These are phyloP conservation scores for Haematococcus sp. DNA, from an alignment of 139 green algal genomes.

Conservation along the genomic window DNA sequence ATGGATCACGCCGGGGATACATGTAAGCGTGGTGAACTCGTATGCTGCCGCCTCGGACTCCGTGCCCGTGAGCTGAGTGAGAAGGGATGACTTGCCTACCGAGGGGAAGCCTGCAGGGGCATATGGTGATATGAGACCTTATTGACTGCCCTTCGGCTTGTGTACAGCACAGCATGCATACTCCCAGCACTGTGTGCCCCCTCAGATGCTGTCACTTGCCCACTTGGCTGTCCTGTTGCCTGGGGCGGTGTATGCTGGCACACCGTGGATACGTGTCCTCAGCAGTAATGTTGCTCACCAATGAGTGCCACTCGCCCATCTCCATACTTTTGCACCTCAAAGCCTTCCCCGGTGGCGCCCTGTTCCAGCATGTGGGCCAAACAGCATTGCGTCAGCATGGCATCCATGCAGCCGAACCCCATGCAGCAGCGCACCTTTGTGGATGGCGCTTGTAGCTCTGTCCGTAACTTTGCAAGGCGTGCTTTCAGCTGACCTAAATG, in stretches of 20 bases:
- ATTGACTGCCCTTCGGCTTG: no score
- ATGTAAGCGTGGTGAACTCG: constrained; percentile 99
- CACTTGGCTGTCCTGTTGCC: no score
- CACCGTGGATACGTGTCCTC: no score
- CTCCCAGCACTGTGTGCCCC: no score
- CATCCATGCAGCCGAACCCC: neutral
- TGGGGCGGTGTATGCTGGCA: no score
- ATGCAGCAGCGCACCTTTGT: constrained; percentile 52
- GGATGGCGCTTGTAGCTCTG: constrained; percentile 87
- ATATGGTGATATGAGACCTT: no score
- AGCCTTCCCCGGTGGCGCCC: constrained; percentile 72
- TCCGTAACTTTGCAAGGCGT: constrained; percentile 91
- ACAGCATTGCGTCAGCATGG: neutral
- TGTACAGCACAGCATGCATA: no score
- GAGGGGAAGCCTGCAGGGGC: constrained; percentile 80
- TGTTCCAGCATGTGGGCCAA: constrained; percentile 8
- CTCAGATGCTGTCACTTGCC: no score
- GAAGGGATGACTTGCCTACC: constrained; percentile 97
- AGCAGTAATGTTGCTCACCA: constrained; percentile 60
- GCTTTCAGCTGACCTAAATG: constrained; percentile 97
- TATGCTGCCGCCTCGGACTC: constrained; percentile 89
- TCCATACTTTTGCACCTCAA: constrained; percentile 97
- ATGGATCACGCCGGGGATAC: constrained; percentile 95
- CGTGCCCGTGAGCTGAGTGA: constrained; percentile 91
- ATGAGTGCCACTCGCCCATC: constrained; percentile 94